Percentiles rank a stretch among this genome's conserved stretches.
Conservation (phyloP, 129 eudicot genomes). For the Silybum marianum region DNA sequence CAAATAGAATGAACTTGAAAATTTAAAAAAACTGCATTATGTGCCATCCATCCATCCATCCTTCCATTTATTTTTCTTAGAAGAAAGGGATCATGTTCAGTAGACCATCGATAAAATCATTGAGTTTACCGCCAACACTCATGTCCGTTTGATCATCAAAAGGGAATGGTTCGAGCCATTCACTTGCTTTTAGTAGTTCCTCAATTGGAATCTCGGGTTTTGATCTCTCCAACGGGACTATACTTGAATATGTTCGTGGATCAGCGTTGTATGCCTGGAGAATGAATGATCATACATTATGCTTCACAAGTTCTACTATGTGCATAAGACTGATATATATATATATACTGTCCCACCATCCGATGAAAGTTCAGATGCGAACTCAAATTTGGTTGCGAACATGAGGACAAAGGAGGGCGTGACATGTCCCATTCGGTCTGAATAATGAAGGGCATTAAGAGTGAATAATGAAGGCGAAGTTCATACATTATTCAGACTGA, state of each 20-base stretch:
- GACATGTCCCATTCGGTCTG: no score
- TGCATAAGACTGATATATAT: background rate
- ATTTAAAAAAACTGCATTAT: conserved; percentile 9
- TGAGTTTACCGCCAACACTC: conserved; percentile 54
- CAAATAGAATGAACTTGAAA: background rate
- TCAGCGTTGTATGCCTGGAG: conserved; percentile 53
- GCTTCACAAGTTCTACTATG: background rate
- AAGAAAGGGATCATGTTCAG: conserved; percentile 39
- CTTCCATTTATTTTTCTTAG: background rate
- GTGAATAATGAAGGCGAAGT: no score
- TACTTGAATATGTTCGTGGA: conserved; percentile 38
- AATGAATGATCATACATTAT: conserved; percentile 7
- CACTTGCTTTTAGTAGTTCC: conserved; percentile 63
- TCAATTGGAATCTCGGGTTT: conserved; percentile 65
- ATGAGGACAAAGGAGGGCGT: no score
- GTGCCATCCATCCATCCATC: background rate
- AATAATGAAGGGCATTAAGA: no score
- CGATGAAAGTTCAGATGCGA: no score
- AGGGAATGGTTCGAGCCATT: conserved; percentile 57
- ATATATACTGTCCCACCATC: no score
- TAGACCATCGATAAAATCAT: conserved; percentile 36
- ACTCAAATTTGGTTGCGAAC: no score
- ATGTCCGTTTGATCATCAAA: conserved; percentile 82
- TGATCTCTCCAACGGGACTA: conserved; percentile 63
- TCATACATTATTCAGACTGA: no score